phyloP scores from a whole-genome alignment of 2,329 filamentous ascomycete species.

The Fusarium gaditjirri region DNA sequence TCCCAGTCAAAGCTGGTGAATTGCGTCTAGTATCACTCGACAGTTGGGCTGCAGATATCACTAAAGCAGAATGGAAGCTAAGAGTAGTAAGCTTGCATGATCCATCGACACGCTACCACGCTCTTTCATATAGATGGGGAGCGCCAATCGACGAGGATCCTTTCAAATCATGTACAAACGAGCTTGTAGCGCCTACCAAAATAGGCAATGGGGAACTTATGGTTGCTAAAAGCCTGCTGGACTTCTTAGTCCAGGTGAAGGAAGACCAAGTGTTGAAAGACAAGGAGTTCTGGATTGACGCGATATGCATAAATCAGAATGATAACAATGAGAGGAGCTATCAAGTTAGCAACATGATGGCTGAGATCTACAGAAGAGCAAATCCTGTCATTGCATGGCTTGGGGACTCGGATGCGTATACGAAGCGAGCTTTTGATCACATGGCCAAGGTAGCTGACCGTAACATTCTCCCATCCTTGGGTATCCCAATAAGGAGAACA shows the following conservation, averaged over 20 bases:
- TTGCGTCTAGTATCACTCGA: not conserved
- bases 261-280: not conserved
- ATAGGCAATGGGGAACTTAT: not conserved
- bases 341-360: not conserved
- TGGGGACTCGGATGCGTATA: not conserved
- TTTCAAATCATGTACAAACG: not conserved
- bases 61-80: not conserved
- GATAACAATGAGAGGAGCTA: not conserved
- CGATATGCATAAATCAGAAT: not conserved
- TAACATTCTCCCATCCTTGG: not conserved
- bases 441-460: not conserved
- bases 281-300: not conserved
- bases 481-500: not conserved
- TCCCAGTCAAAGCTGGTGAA: not conserved
- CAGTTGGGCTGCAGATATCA: not conserved
- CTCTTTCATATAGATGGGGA: not conserved
- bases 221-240: not conserved
- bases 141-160: not conserved
- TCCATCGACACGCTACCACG: not conserved
- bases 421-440: not conserved
- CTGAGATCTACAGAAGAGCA: not conserved
- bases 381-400: not conserved
- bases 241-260: not conserved
- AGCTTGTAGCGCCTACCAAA: not conserved
- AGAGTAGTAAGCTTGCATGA: not conserved